Base-by-base conservation (phyloP, 148 eudicot genomes). In the Persicaria tinctoria region DNA sequence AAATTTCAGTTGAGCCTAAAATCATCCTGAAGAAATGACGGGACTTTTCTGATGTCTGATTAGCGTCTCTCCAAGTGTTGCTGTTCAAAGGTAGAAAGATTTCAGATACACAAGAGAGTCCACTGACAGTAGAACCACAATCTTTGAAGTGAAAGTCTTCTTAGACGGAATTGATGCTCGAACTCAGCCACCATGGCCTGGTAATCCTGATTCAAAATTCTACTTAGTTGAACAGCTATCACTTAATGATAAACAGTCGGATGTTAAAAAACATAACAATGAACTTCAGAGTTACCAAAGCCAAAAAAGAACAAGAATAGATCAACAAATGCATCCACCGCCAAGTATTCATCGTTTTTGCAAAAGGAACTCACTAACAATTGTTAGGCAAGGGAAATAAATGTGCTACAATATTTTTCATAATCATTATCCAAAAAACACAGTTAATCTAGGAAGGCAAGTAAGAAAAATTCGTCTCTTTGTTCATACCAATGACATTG, bases 101-200 rank as follows among this genome's bases (percentile, higher is more conserved):
- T 32, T 32, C 38, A 32, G 38, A 32, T 32, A 32, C 38, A 32
- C 1, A 32, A 32, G 38, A 32, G 38, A 32, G 38, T 32, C 38
- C 38, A 0, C 97, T 95, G 98, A 84, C 97, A 95, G 76, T 92
- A 92, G 77, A 92, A 95, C 97, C 97, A 92, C 79, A 95, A 78
- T 83, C 98, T 97, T 82, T 95, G 97, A 62, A 95, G 83, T 47
- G 98, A 92, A 78, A 95, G 96, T 81, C 87, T 85, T 79, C 90
- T 86, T 5, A 90, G 81, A 57, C 93, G 92, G 85, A 95, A 90
- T 64, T 95, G 98, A 84, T 95, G 98, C 80, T 95, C 98, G 76
- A 95, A 93, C 79, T 95, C 97, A 82, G 98, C 98, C 77, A 92
- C 97, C 97, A 90, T 89, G 79, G 96, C 97, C 83, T 92, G 97